phyloP scores from a whole-genome alignment of 2,329 filamentous ascomycete species.

The Botryotinia narcissicola region DNA sequence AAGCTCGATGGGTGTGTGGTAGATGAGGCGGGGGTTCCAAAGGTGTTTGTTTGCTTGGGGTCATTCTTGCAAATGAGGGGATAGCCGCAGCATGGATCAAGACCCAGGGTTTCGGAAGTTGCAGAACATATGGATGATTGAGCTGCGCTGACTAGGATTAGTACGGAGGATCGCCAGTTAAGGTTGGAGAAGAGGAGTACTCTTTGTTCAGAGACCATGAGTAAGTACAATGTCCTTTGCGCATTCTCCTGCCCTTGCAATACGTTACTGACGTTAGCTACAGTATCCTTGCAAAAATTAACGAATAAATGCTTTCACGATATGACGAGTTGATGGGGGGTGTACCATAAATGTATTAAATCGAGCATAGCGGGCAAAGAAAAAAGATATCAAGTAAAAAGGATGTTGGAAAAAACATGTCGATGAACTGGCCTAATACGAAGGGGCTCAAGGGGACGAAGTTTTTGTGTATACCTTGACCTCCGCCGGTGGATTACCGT shows the following conservation, averaged over 20 bases:
- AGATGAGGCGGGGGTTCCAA: background rate
- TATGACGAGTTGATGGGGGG: conserved; percentile 15
- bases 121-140: background rate
- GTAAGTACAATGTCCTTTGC: conserved; percentile 57
- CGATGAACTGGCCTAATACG: conserved; percentile 14
- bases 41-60: conserved; percentile 14
- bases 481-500: conserved; percentile 19
- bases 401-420: conserved; percentile 8
- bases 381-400: conserved; percentile 16
- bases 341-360: conserved; percentile 35
- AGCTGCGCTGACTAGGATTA: conserved; percentile 43
- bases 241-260: background rate
- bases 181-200: conserved; percentile 97
- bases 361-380: conserved; percentile 29
- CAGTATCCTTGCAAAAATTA: conserved; percentile 98
- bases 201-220: conserved; percentile 96
- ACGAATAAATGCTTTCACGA: conserved; percentile 65
- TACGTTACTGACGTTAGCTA: conserved; percentile 11
- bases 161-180: conserved; percentile 93
- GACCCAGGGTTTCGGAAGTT: background rate
- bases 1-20: conserved; percentile 40
- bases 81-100: background rate
- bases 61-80: conserved; percentile 7
- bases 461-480: conserved; percentile 23
- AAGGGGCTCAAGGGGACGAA: conserved; percentile 4